Percentiles rank a stretch among this genome's conserved stretches.
Evolutionary conservation across 305 asterid genomes (phyloP).

Genomic region (Fraxinus paxiana): DNA sequence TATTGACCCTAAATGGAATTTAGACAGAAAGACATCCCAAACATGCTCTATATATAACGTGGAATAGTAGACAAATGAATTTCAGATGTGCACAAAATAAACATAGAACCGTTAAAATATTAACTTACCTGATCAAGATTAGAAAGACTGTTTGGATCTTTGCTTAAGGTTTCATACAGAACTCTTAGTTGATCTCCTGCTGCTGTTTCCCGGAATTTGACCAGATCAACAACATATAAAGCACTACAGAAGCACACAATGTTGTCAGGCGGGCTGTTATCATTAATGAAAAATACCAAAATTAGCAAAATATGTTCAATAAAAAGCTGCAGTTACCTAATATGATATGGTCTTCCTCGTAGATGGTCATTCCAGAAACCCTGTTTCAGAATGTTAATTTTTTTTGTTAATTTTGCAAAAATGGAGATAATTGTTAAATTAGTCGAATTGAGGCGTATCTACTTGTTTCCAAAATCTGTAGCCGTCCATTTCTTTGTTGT

Average conservation of each 20-base stretch:
- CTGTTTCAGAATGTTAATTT: conserved; percentile 38
- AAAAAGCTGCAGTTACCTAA: conserved; percentile 47
- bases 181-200: conserved; percentile 96
- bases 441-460: background rate
- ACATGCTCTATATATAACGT: background rate
- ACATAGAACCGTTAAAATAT: background rate
- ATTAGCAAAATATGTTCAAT: conserved; percentile 8
- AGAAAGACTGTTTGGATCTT: conserved; percentile 96
- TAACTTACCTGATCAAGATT: conserved; percentile 90
- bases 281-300: conserved; percentile 14
- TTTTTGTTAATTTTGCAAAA: background rate
- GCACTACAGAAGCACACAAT: conserved; percentile 60
- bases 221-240: conserved; percentile 83
- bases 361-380: conserved; percentile 99
- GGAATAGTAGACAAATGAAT: background rate
- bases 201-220: conserved; percentile 91
- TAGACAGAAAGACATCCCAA: background rate
- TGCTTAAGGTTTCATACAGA: conserved; percentile 89
- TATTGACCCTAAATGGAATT: background rate
- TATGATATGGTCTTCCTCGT: conserved; percentile 92
- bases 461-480: conserved; percentile 96
- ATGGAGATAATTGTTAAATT: conserved; percentile 13
- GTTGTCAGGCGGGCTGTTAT: conserved; percentile 19
- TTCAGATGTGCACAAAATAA: conserved; percentile 7
- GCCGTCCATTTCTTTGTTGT: background rate